Base-by-base conservation (phyloP, 1,284 basidiomycete species). In the Ustilago tritici region DNA sequence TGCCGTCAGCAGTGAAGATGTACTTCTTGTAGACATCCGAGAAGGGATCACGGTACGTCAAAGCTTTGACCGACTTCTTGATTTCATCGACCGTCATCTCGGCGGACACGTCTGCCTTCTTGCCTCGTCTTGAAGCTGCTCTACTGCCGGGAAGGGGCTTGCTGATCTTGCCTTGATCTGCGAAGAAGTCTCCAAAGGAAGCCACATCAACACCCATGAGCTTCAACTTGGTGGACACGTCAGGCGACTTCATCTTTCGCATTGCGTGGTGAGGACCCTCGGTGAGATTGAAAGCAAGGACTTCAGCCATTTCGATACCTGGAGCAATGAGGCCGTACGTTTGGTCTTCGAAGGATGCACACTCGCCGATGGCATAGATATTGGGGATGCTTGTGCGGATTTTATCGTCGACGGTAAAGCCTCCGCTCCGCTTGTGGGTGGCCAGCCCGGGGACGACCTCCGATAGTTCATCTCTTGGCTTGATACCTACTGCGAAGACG, bases 191-290 rank as follows among this genome's bases (percentile, higher is more conserved):
- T 9, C 92, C 92, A 79, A 92, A 92, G n/a, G 89, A 90, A 19
- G 91, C 91, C 5, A 92, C 89, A 70, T 93, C 91, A 52, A 93
- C 91, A 8, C 92, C 92, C 90, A 93, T 91, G 11, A 93, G 88
- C 85, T 92, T 92, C 67, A 90, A 87, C 78, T 91, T 91, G 43
- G 90, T 91, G n/a, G 89, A 90, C 35, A 91, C 83, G 74, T 91
- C 90, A 11, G 90, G 90, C 57, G 87, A 87, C 78, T 90, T 90
- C 90, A 90, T 92, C 86, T 86, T 88, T 63, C 87, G 87, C 57
- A 85, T 88, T 75, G 87, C 89, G 3, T 88, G 88, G 41, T 81
- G 70, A 3, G 80, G 80, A 11, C 80, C 82, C 46, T 82, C 79
- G 2, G 91, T 91, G 12, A 93, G 87, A 86, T 93, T 93, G 88